Base-by-base conservation (phyloP, 228 moss, liverwort and hornwort genomes). In the Sphagnum magellanicum region DNA sequence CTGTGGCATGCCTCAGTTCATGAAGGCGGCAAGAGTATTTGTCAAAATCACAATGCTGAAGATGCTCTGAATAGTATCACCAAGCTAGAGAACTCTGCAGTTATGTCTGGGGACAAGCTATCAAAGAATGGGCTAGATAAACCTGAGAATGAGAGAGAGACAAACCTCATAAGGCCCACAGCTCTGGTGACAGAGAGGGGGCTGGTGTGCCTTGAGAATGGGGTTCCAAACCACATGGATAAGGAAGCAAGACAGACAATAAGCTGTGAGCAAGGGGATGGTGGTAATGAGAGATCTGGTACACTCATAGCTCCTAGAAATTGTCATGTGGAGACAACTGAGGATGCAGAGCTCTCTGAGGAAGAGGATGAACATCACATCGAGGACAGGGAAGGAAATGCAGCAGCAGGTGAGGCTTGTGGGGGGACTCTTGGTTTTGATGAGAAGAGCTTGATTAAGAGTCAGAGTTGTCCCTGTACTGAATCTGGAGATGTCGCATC, bases 361-460 rank as follows among this genome's bases (percentile, higher is more conserved):
- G 32, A 32, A 32, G 32, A 32, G 32, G 32, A 32, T 32, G 32
- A 32, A 32, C 32, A 32, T 32, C 32, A 32, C 32, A 32, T 32
- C 3, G 32, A 32, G 32, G 32, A 32, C 32, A 32, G 52, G 63
- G 15, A 63, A 70, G 52, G 70, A 50, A 4, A 63, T 61, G 17
- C 72, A 59, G 32, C 32, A 32, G 32, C 32, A 32, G 32, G 32
- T 32, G 32, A 3, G 32, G 32, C 3, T 32, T 32, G 1, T 32
- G 32, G 32, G 2, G 32, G 32, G 32, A 3, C 32, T 32, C 32
- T 32, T 32, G 32, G 32, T 32, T 32, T 32, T 32, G 32, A 32
- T 32, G 78, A 78, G 67, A 81, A 78, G 76, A 78, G 78, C 65
- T 70, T 64, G 65, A 74, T 76, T 52, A 76, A 79, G 74, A 78